Conservation (phyloP, 2,329 filamentous ascomycete species). For the Colletotrichum echinochloae region DNA sequence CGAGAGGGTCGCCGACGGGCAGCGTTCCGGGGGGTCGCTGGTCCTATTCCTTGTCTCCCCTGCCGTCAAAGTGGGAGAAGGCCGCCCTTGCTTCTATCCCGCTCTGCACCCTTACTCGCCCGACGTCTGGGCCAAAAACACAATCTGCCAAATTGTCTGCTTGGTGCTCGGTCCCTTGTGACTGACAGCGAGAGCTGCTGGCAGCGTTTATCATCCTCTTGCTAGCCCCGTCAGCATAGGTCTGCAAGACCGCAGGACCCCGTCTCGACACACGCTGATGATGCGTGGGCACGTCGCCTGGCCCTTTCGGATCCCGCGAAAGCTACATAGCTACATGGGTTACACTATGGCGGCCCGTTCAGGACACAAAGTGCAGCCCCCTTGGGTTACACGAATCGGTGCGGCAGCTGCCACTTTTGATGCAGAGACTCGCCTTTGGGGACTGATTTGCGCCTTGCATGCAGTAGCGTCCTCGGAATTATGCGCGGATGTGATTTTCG, state of each 20-base stretch:
- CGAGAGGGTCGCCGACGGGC: not conserved
- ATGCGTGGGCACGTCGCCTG: conserved; percentile 7
- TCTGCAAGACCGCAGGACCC: not conserved
- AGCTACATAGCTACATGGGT: not conserved
- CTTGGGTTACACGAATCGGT: not conserved
- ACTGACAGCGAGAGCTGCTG: conserved; percentile 26
- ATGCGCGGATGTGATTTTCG: conserved; percentile 8
- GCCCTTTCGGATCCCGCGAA: conserved; percentile 2
- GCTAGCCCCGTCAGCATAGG: too few species aligned
- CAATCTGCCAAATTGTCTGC: conserved; percentile 18
- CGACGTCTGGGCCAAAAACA: conserved; percentile 15
- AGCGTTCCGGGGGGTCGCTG: not conserved
- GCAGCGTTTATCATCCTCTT: too few species aligned
- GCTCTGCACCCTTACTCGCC: not conserved
- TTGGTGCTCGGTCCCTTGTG: not conserved
- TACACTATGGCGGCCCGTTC: not conserved
- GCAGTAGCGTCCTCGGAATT: not conserved
- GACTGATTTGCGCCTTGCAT: conserved; percentile 17
- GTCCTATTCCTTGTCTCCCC: conserved; percentile 14
- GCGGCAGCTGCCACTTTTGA: not conserved
- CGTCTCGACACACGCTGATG: not conserved
- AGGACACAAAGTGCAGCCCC: not conserved
- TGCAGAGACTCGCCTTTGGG: not conserved
- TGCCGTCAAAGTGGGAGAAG: conserved; percentile 4
- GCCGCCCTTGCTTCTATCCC: not conserved